Conservation (phyloP, 1,284 basidiomycete species). For the Austropuccinia psidii region DNA sequence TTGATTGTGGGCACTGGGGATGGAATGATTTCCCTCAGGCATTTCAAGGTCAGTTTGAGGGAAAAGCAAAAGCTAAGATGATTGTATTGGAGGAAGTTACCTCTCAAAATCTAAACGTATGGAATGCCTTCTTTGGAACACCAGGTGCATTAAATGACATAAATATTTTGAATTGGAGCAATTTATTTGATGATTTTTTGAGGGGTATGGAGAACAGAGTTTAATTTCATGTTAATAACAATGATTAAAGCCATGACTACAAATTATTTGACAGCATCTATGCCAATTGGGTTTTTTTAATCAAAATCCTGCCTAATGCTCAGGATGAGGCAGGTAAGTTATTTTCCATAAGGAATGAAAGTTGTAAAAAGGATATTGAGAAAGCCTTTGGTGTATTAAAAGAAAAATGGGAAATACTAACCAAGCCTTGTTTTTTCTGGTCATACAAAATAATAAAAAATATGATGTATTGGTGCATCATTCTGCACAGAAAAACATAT, state of each 20-base stretch:
- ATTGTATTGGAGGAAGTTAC: constrained; percentile 8
- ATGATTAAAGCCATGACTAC: neutral
- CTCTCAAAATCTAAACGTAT: neutral
- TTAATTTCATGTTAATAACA: neutral
- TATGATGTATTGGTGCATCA: neutral
- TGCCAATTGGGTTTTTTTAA: neutral
- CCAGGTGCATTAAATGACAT: constrained; percentile 14
- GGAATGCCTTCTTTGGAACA: constrained; percentile 12
- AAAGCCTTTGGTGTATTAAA: constrained; percentile 5
- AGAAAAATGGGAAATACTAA: neutral
- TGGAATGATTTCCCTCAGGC: constrained; percentile 12
- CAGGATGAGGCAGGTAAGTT: too few species aligned
- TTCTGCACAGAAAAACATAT: neutral
- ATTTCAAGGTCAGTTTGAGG: neutral
- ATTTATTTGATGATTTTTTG: neutral
- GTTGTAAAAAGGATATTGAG: neutral
- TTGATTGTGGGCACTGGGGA: constrained; percentile 29
- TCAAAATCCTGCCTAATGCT: too few species aligned
- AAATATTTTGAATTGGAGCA: neutral
- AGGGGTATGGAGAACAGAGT: neutral
- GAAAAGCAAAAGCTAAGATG: neutral
- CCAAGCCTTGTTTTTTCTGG: neutral
- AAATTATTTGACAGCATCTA: constrained; percentile 2
- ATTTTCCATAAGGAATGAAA: neutral
- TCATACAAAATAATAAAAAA: neutral